These are phyloP conservation scores for Aspergillus pseudotamarii DNA, from an alignment of 2,329 filamentous ascomycete species.

Conservation along the genomic window DNA sequence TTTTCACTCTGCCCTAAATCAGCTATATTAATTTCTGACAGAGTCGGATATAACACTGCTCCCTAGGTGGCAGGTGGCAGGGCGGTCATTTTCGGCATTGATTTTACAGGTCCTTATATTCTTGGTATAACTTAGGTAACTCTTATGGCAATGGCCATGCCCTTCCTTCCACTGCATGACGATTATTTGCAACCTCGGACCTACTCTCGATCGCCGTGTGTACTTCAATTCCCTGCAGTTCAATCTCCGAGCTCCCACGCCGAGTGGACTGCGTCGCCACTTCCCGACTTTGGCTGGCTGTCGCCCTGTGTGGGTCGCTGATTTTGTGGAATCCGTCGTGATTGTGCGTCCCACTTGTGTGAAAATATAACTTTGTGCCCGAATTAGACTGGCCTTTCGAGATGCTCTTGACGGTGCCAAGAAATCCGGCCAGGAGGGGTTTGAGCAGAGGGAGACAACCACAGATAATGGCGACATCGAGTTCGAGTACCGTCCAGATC, in stretches of 20 bases:
- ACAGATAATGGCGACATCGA: conserved; percentile 25
- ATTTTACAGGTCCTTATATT: neutral
- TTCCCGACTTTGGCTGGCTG: neutral
- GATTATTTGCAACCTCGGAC: neutral
- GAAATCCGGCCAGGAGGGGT: conserved; percentile 17
- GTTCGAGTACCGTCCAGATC: conserved; percentile 25
- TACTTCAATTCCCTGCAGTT: conserved; percentile 11
- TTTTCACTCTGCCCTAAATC: no score
- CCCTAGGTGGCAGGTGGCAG: no score
- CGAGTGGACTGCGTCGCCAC: neutral
- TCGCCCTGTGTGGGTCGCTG: neutral
- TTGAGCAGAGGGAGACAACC: conserved; percentile 24
- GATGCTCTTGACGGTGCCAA: conserved; percentile 13
- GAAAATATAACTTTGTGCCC: conserved; percentile 11
- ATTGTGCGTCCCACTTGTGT: neutral
- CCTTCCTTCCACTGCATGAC: neutral
- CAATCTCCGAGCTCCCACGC: conserved; percentile 8
- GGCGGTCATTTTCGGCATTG: no score
- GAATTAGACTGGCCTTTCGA: conserved; percentile 13
- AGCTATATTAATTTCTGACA: no score
- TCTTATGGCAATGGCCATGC: neutral
- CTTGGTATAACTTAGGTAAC: no score
- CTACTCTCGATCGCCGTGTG: conserved; percentile 8
- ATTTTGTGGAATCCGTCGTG: conserved; percentile 13
- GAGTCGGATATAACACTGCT: no score